Evolutionary conservation across 1,284 basidiomycete species (phyloP).

Genomic region (Neonothopanus nambi): DNA sequence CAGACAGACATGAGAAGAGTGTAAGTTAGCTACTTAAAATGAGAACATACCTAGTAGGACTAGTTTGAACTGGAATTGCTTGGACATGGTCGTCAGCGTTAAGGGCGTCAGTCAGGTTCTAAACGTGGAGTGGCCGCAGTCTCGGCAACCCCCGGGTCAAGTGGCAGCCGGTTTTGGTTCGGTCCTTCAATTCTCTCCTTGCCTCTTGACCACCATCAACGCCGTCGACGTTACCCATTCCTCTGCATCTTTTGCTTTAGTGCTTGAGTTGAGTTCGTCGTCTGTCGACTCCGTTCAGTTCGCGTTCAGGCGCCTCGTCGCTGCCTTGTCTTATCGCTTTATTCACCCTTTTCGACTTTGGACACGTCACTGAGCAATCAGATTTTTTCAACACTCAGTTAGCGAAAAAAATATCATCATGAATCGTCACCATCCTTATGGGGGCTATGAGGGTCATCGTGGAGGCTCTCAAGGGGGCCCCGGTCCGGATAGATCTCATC

Average conservation of each 20-base stretch:
- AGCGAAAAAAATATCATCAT: conserved; percentile 19
- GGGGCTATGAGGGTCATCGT: conserved; percentile 68
- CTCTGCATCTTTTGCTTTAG: neutral
- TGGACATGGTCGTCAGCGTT: conserved; percentile 59
- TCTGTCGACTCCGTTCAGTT: conserved; percentile 12
- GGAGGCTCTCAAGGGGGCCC: conserved; percentile 63
- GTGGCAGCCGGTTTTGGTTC: neutral
- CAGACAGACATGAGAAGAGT: conserved; percentile 5
- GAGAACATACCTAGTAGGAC: conserved; percentile 79
- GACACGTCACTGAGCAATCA: conserved; percentile 22
- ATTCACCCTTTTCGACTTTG: neutral
- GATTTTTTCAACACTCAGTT: conserved; percentile 12
- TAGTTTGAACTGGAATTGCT: conserved; percentile 88
- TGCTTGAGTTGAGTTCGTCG: conserved; percentile 23
- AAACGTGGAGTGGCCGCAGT: conserved; percentile 14
- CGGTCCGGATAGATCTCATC: conserved; percentile 72
- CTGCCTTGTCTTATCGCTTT: conserved; percentile 2
- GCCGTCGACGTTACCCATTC: neutral
- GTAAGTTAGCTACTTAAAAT: conserved; percentile 21
- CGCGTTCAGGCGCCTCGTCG: neutral
- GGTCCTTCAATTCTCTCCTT: conserved; percentile 6
- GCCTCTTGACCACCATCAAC: conserved; percentile 30
- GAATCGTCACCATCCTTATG: conserved; percentile 74
- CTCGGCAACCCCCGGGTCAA: conserved; percentile 12
- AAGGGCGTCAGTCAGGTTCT: conserved; percentile 10